Evolutionary conservation across 2,329 filamentous ascomycete species (phyloP), one percentile per base, ranked within the genome.

Genomic region (Nemania bipapillata): DNA sequence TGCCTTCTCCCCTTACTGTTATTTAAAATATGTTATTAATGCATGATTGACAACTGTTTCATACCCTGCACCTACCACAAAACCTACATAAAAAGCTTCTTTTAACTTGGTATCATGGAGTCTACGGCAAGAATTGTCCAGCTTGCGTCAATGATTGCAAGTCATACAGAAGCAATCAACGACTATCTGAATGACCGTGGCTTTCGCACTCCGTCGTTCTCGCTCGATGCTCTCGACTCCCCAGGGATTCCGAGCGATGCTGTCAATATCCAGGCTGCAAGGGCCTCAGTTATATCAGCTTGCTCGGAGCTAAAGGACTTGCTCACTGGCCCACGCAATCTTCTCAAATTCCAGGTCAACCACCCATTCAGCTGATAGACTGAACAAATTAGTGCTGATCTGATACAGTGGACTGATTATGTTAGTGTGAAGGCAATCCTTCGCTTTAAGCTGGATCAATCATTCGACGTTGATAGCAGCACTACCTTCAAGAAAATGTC

Each of bases 401-500:
- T 15, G 11, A 3, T 15, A 40, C 30, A 74, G 72, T 74, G 71
- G 69, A 74, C 71, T 30, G 49, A 59, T 2, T 72, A 57, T 32
- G 52, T 20, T 22, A 74, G 72, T 45, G 66, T 74, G 15, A 74
- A 71, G 57, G 71, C 68, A 1, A 63, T 74, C 15, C 59, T 74
- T 30, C 69, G 72, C 12, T 72, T 72, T 17, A 62, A 71, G 22
- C 60, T 74, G 0, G 72, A 71, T 50, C 68, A 65, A 35, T 74
- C 72, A 3, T 74, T 73, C 30, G 64, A 67, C 0, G 60, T 72
- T 6, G 66, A 64, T 7, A 59, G 60, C 11, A 65, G 60, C n/a
- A 69, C 71, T 2, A 50, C 68, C 0, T 74, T 73, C 40, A 62
- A 68, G 12, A 63, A 26, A n/a, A 56, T 63, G 40, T 49, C 60